Evolutionary conservation across 345 rosid genomes (phyloP).

Genomic region (Passiflora organensis): DNA sequence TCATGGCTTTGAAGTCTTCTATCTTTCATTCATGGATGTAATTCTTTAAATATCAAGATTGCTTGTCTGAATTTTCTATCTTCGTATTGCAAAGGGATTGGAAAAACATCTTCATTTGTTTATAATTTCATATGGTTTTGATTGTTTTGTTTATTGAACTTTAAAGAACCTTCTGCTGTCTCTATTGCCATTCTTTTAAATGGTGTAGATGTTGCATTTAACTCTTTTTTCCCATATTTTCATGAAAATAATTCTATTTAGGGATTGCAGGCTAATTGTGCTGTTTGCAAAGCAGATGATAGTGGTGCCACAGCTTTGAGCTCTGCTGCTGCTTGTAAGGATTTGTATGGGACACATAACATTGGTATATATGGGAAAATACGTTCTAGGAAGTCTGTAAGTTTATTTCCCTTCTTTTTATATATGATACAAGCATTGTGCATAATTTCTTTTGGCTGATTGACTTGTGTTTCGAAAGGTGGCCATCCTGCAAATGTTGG

Average conservation of each 20-base stretch:
- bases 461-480: conserved; percentile 43
- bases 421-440: background rate
- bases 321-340: conserved; percentile 78
- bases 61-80: too few relatives aligned
- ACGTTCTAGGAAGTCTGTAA: conserved; percentile 96
- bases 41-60: too few relatives aligned
- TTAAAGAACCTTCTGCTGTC: background rate
- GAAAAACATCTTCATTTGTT: background rate
- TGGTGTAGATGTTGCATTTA: too few relatives aligned
- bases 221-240: background rate
- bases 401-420: conserved; percentile 25
- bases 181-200: background rate
- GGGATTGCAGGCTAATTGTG: conserved; percentile 73
- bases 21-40: too few relatives aligned
- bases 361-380: conserved; percentile 85
- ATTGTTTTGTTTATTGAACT: background rate
- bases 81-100: too few relatives aligned
- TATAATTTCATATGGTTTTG: background rate
- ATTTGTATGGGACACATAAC: conserved; percentile 75
- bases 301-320: conserved; percentile 80
- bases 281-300: conserved; percentile 92
- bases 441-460: conserved; percentile 12
- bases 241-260: background rate
- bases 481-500: conserved; percentile 93
- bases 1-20: too few relatives aligned